Base-by-base conservation (phyloP, 2,329 filamentous ascomycete species). In the Penicillium sp. region DNA sequence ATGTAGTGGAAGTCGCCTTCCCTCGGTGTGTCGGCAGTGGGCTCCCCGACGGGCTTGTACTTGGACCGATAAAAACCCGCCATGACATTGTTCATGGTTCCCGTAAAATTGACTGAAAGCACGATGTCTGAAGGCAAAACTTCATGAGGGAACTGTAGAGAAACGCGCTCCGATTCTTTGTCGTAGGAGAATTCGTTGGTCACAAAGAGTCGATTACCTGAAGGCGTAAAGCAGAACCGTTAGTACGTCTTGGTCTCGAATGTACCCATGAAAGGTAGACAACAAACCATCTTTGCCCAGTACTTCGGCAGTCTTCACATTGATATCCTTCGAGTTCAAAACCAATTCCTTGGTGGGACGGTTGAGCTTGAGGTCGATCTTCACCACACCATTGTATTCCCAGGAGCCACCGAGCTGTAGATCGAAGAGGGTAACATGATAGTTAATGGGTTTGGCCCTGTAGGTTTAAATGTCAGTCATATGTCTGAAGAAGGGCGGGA, bases 61-160 rank as follows among this genome's bases (percentile, higher is more conserved):
- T 94, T 91, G 67, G 89, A 92, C 60, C 91, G 86, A 75, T 94
- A 96, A 79, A 96, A 96, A 38, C 92, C 91, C 53, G 89, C 87
- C 90, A 96, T 95, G 59, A 88, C 84, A 68, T 90, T 89, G 79
- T 95, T 96, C 74, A 95, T 87, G 53, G 81, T 86, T 54, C 90
- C 92, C 64, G 88, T 81, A 67, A 94, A 96, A 18, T 84, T 80
- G 67, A 96, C 83, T 43, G 81, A 78, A 39, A 96, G 73, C 5
- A 87, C 86, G 69, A 88, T 85, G 54, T 85, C 79, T 23, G 86
- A 81, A 29, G 82, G 78, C 16, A 86, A 81, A 31, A 96, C 77
- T 65, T 88, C 85, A 59, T 88, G 79, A 31, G 84, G 75, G 70
- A 99, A 95, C 61, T 79, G 78, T 62, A 99, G 80, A 51, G 86